Conservation (phyloP, 768 basidiomycete species). For the Lactifluus subvellereus region DNA sequence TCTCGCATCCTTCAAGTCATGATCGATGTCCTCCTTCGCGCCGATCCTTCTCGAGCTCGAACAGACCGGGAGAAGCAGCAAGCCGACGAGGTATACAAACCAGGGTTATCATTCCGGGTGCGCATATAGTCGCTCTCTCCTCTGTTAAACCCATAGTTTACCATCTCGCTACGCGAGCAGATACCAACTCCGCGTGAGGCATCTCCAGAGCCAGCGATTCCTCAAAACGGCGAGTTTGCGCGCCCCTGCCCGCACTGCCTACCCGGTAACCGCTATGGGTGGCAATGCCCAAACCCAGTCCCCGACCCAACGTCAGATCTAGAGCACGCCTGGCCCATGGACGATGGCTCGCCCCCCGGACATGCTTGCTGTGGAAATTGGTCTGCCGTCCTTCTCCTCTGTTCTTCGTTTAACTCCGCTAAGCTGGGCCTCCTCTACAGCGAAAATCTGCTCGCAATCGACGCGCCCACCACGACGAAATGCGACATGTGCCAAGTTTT, state of each 20-base stretch:
- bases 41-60: slow-evolving; percentile 61
- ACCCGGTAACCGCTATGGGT: slow-evolving; percentile 65
- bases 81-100: slow-evolving; percentile 74
- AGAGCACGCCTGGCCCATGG: slow-evolving; percentile 70
- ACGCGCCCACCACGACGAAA: slow-evolving; percentile 70
- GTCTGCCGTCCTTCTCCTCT: slow-evolving; percentile 34
- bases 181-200: slow-evolving; percentile 70
- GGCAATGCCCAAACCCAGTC: slow-evolving; percentile 78
- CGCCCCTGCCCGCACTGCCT: slow-evolving; percentile 78
- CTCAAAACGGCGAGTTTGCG: slow-evolving; percentile 56
- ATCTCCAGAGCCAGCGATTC: slow-evolving; percentile 70
- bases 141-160: neutral
- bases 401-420: neutral
- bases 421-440: slow-evolving; percentile 33
- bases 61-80: slow-evolving; percentile 67
- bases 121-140: slow-evolving; percentile 27
- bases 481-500: slow-evolving; percentile 80
- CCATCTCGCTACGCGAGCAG: slow-evolving; percentile 33
- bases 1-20: slow-evolving; percentile 70
- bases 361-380: slow-evolving; percentile 81
- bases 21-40: slow-evolving; percentile 65
- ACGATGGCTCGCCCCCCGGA: slow-evolving; percentile 73
- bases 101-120: slow-evolving; percentile 59
- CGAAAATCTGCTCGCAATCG: slow-evolving; percentile 67
- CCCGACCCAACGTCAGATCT: slow-evolving; percentile 62